phyloP scores from a whole-genome alignment of 192 early-diverging fungal genomes.

The Backusella morwellensis region DNA sequence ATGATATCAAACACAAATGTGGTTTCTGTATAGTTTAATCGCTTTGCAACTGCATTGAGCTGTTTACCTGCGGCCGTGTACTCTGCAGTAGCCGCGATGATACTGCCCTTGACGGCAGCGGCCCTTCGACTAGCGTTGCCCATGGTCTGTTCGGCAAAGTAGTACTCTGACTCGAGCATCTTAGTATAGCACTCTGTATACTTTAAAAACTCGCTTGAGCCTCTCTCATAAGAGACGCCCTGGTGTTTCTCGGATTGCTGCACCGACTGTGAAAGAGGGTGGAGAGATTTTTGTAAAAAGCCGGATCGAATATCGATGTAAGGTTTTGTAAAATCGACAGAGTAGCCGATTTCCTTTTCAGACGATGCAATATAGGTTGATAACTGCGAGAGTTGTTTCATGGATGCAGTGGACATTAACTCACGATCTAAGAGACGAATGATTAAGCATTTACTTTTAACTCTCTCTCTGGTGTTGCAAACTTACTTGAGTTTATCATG shows the following conservation, averaged over 20 bases:
- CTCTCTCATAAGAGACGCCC: slow-evolving; percentile 57
- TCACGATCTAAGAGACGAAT: not conserved
- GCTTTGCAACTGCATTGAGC: slow-evolving; percentile 51
- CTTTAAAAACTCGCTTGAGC: slow-evolving; percentile 58
- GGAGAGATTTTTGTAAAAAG: slow-evolving; percentile 59
- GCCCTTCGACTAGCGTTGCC: slow-evolving; percentile 46
- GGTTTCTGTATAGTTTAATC: slow-evolving; percentile 53
- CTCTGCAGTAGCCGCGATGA: slow-evolving; percentile 45
- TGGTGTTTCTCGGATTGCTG: slow-evolving; percentile 48
- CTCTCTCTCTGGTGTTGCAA: too few relatives aligned
- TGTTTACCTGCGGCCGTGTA: slow-evolving; percentile 52
- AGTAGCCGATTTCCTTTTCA: slow-evolving; percentile 44
- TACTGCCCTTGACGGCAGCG: slow-evolving; percentile 42
- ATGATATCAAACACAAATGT: slow-evolving; percentile 70
- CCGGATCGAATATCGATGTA: slow-evolving; percentile 70
- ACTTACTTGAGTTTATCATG: slow-evolving; percentile 22
- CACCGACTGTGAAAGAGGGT: slow-evolving; percentile 45
- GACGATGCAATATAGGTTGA: slow-evolving; percentile 50
- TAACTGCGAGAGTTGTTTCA: slow-evolving; percentile 40
- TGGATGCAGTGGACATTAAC: slow-evolving; percentile 13
- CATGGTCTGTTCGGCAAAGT: slow-evolving; percentile 57
- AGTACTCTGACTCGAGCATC: slow-evolving; percentile 67
- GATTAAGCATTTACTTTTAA: too few relatives aligned
- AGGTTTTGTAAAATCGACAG: slow-evolving; percentile 52
- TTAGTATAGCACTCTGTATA: slow-evolving; percentile 56